Percentiles rank a stretch among this genome's conserved stretches.
Conservation (phyloP, 1,284 basidiomycete genomes). For the Tranzscheliella williamsii region DNA sequence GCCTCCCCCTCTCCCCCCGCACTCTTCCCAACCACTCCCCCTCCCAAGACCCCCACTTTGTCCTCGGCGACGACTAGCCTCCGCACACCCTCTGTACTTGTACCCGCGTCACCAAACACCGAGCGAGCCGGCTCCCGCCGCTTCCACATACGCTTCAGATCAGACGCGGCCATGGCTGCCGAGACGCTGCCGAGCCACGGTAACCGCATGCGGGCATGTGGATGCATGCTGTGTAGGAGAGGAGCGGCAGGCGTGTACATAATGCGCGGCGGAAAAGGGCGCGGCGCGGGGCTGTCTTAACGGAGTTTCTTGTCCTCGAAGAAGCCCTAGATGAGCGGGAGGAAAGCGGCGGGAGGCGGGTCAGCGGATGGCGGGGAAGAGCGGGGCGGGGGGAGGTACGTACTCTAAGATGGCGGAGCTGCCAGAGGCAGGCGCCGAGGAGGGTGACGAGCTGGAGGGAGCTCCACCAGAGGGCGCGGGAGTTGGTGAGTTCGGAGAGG, state of each 20-base stretch:
- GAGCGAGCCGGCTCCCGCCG: too few relatives aligned
- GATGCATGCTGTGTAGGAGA: conserved; percentile 3
- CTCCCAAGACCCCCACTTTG: too few relatives aligned
- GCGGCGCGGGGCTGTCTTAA: conserved; percentile 8
- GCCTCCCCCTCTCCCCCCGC: too few relatives aligned
- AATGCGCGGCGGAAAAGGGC: too few relatives aligned
- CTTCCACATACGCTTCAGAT: too few relatives aligned
- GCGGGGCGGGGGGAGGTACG: conserved; percentile 3
- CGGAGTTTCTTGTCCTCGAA: conserved; percentile 59
- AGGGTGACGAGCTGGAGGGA: conserved; percentile 82
- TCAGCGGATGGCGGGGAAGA: neutral
- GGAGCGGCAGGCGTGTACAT: neutral
- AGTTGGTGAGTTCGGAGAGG: conserved; percentile 84
- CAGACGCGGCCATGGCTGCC: too few relatives aligned
- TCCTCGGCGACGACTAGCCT: too few relatives aligned
- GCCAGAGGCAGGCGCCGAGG: conserved; percentile 85
- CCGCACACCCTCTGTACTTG: too few relatives aligned
- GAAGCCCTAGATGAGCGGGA: conserved; percentile 40
- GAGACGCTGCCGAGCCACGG: too few relatives aligned
- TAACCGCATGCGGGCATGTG: conserved; percentile 1
- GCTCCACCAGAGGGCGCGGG: conserved; percentile 89
- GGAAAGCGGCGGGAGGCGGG: neutral
- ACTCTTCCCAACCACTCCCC: too few relatives aligned
- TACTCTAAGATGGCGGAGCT: conserved; percentile 83
- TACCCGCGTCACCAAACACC: too few relatives aligned